Percentiles rank a stretch among this genome's conserved stretches.
phyloP scores from a whole-genome alignment of 352 stramenopile species.

The Globisporangium cystogenes region DNA sequence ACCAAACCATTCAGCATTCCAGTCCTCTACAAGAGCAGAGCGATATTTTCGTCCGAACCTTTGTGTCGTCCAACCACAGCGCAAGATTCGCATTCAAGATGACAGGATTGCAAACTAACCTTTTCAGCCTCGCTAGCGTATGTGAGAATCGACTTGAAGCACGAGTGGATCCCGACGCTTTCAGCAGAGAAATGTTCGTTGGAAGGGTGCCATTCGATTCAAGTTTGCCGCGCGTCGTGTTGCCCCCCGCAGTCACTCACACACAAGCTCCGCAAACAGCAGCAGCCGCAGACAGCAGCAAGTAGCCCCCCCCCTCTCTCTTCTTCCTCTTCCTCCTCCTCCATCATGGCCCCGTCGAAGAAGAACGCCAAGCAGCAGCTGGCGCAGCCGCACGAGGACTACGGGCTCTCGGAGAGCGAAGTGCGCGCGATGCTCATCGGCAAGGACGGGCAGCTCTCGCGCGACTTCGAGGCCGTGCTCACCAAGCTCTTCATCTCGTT shows the following conservation, averaged over 20 bases:
- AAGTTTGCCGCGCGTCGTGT: too few species aligned
- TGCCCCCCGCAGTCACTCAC: background rate
- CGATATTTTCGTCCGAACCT: too few species aligned
- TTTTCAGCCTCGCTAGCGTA: too few species aligned
- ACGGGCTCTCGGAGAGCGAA: constrained; percentile 72
- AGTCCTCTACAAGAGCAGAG: too few species aligned
- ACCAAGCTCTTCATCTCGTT: constrained; percentile 85
- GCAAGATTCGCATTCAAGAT: too few species aligned
- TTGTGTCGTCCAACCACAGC: too few species aligned
- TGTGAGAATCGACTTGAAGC: too few species aligned
- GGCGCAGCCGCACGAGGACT: constrained; percentile 20
- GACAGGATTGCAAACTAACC: too few species aligned
- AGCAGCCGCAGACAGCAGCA: background rate
- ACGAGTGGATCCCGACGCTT: too few species aligned
- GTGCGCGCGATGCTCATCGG: constrained; percentile 78
- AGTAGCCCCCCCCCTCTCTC: background rate
- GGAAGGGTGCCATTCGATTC: too few species aligned
- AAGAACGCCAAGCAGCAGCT: constrained; percentile 26
- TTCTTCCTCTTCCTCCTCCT: background rate
- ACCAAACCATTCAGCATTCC: too few species aligned
- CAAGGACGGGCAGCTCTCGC: constrained; percentile 77
- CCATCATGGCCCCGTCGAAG: constrained; percentile 50
- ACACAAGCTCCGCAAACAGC: constrained; percentile 1
- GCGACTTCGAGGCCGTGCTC: constrained; percentile 82
- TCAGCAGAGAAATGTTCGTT: too few species aligned